Conservation (phyloP, 768 basidiomycete genomes). For the Mycena rebaudengoi region DNA sequence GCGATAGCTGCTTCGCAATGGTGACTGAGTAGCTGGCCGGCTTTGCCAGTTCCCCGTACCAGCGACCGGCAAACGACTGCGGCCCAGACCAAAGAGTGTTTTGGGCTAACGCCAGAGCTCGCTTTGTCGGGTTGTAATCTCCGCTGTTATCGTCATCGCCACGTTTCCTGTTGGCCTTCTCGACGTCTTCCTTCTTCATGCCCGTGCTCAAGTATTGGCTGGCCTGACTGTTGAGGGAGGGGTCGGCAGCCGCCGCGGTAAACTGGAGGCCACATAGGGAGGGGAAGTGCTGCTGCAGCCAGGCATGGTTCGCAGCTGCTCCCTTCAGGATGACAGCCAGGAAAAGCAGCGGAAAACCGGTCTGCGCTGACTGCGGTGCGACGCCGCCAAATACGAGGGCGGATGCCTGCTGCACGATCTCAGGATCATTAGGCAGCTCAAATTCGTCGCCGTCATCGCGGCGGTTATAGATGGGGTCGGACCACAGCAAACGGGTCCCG, state of each 20-base stretch:
- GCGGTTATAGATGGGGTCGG: slow-evolving; percentile 2
- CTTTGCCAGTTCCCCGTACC: background rate
- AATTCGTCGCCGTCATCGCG: background rate
- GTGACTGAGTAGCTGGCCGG: background rate
- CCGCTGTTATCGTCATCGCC: background rate
- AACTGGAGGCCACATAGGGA: background rate
- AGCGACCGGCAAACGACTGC: background rate
- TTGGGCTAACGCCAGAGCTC: background rate
- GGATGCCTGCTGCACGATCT: too few relatives aligned
- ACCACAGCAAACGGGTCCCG: background rate
- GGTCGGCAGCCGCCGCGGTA: background rate
- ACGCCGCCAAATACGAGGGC: background rate
- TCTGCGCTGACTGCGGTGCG: too few relatives aligned
- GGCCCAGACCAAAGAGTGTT: background rate
- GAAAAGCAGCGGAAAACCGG: background rate
- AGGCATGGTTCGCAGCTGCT: background rate
- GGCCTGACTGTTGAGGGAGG: background rate
- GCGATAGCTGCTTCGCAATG: background rate
- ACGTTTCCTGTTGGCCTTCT: background rate
- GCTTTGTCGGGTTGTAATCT: background rate
- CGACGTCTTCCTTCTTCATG: background rate
- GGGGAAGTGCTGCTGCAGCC: background rate
- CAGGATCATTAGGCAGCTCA: background rate
- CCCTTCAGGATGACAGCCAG: background rate
- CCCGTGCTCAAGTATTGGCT: background rate